Base-by-base conservation (phyloP, 345 rosid species). In the Rhodomyrtus tomentosa region DNA sequence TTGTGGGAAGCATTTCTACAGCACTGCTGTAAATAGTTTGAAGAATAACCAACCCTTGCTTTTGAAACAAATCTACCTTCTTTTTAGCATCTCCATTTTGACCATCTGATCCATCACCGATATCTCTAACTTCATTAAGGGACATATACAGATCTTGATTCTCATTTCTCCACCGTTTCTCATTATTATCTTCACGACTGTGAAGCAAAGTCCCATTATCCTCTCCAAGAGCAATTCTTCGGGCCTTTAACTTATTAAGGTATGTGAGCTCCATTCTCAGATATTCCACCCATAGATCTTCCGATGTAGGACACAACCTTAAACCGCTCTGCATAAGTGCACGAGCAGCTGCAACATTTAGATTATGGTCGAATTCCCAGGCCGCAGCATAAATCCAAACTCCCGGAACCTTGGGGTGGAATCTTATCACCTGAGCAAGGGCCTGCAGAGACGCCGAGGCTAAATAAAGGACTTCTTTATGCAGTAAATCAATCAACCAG, bases 351-450 rank as follows among this genome's bases (percentile, higher is more conserved):
- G 91, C 88, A 20, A 94, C 98, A 85, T 95, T 95, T 80, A 95
- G 89, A 85, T 95, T 95, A 54, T 90, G 89, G 89, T 97, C 98
- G 53, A 94, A 97, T 87, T 97, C 98, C 98, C 99, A 97, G 62
- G 96, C 98, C 18, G 98, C 98, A 87, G 98, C 98, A 91, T 97
- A 95, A 80, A 95, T 95, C 98, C 98, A 97, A 79, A 95, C 93
- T 58, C 92, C 98, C 1, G 98, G 94, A 22, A 92, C 96, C 90
- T 92, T 96, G 0, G 98, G 96, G 83, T 94, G 99, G 89, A 96
- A 92, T 85, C 98, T 92, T 54, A 94, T 91, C 29, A 90, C 92
- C 90, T 97, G 96, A 86, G 98, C 96, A 85, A 97, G 88, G 5
- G 88, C 93, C 99, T 97, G 88, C 76, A 36, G 45, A 36, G 76